Evolutionary conservation across 768 basidiomycete species (phyloP).

Genomic region (Serendipita sp.): DNA sequence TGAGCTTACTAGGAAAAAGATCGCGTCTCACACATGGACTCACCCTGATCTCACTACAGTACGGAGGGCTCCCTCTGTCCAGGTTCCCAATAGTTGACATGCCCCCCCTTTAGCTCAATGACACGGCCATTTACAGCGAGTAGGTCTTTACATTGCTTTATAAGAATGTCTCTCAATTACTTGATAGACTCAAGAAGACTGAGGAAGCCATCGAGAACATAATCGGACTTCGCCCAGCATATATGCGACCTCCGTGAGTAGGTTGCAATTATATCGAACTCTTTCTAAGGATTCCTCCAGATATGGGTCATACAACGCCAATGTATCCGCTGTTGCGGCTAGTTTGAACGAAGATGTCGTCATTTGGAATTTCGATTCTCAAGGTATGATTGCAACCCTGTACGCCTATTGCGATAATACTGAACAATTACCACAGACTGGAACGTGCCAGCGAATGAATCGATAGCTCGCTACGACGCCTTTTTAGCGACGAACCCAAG

Average conservation of each 20-base stretch:
- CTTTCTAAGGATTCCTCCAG: background rate
- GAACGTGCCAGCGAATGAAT: constrained; percentile 4
- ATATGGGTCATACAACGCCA: constrained; percentile 5
- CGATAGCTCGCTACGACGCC: constrained; percentile 10
- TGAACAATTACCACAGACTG: constrained; percentile 8
- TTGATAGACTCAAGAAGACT: background rate
- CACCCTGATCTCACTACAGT: constrained; percentile 7
- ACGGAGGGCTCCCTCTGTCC: background rate
- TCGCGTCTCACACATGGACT: constrained; percentile 7
- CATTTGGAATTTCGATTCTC: constrained; percentile 14
- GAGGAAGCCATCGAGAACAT: constrained; percentile 6
- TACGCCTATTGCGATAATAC: background rate
- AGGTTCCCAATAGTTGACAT: background rate
- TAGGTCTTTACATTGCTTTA: background rate
- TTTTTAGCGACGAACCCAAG: constrained; percentile 9
- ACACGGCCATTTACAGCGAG: background rate
- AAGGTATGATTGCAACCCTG: background rate
- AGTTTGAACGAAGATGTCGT: constrained; percentile 7
- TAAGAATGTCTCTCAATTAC: background rate
- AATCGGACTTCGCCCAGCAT: constrained; percentile 2
- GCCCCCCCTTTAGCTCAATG: background rate
- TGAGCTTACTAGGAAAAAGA: background rate
- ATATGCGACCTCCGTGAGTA: constrained; percentile 4
- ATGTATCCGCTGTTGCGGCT: constrained; percentile 2
- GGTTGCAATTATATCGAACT: background rate